Evolutionary conservation across 2,329 filamentous ascomycete genomes (phyloP).

Genomic region (Fonsecaea pedrosoi): DNA sequence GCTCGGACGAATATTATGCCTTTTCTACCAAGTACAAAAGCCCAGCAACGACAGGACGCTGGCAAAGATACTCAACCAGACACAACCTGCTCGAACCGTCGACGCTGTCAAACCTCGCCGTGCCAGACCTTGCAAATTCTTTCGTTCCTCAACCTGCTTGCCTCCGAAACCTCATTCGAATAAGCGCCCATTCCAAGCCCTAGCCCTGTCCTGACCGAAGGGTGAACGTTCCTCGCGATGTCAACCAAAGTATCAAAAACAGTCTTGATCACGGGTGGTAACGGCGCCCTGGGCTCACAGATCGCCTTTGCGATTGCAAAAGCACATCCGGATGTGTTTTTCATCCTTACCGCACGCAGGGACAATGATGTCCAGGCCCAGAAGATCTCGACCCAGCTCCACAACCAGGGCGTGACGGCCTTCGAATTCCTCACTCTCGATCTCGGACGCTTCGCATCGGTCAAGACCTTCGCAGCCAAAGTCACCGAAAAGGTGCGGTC

Average conservation of each 20-base stretch:
- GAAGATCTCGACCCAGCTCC: constrained; percentile 14
- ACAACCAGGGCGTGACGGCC: constrained; percentile 7
- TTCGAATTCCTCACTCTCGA: constrained; percentile 15
- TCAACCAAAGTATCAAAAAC: constrained; percentile 14
- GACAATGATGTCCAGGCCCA: constrained; percentile 13
- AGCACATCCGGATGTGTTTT: constrained; percentile 18
- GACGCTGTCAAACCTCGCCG: neutral
- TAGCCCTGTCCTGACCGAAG: neutral
- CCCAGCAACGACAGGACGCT: neutral
- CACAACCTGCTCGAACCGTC: neutral
- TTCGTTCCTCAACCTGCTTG: neutral
- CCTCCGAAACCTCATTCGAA: no score
- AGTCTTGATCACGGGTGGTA: constrained; percentile 18
- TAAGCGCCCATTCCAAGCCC: no score
- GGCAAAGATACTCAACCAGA: neutral
- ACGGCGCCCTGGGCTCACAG: constrained; percentile 13
- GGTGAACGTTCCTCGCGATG: constrained; percentile 4
- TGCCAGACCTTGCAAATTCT: neutral
- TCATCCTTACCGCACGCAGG: constrained; percentile 17
- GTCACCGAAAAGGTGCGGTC: constrained; percentile 13
- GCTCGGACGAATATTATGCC: neutral
- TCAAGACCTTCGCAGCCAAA: constrained; percentile 14
- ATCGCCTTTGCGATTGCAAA: constrained; percentile 18
- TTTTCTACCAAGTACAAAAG: neutral
- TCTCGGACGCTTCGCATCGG: constrained; percentile 9